phyloP scores from a whole-genome alignment of 2,329 filamentous ascomycete species.

The Eutypella sp. region DNA sequence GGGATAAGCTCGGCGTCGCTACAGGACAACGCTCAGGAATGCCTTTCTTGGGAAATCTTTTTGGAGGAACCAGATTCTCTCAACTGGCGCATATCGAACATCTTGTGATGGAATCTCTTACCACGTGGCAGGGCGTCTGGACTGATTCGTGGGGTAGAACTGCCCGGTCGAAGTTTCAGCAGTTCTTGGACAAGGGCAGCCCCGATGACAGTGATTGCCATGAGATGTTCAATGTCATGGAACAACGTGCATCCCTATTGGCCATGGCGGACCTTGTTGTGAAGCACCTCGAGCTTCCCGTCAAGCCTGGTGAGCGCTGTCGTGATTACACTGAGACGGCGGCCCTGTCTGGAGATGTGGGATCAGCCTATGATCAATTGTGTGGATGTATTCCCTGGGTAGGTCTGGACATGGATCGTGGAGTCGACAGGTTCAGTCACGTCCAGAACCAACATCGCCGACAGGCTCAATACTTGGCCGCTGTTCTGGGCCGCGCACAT shows the following conservation, averaged over 20 bases:
- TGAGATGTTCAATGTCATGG: slow-evolving; percentile 23
- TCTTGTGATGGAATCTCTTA: slow-evolving; percentile 22
- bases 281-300: slow-evolving; percentile 14
- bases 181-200: slow-evolving; percentile 8
- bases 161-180: slow-evolving; percentile 9
- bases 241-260: slow-evolving; percentile 22
- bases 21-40: background rate
- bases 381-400: background rate
- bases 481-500: background rate
- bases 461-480: background rate
- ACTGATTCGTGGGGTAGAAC: slow-evolving; percentile 10
- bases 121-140: slow-evolving; percentile 21
- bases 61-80: slow-evolving; percentile 22
- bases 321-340: slow-evolving; percentile 12
- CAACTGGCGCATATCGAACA: slow-evolving; percentile 23
- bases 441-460: background rate
- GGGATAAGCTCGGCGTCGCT: slow-evolving; percentile 9
- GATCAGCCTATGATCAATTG: background rate
- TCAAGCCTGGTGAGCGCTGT: slow-evolving; percentile 16
- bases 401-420: background rate
- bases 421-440: background rate
- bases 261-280: slow-evolving; percentile 19
- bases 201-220: slow-evolving; percentile 15
- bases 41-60: slow-evolving; percentile 21
- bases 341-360: background rate